Conservation (phyloP, 305 asterid genomes). For the Fraxinus platypoda region DNA sequence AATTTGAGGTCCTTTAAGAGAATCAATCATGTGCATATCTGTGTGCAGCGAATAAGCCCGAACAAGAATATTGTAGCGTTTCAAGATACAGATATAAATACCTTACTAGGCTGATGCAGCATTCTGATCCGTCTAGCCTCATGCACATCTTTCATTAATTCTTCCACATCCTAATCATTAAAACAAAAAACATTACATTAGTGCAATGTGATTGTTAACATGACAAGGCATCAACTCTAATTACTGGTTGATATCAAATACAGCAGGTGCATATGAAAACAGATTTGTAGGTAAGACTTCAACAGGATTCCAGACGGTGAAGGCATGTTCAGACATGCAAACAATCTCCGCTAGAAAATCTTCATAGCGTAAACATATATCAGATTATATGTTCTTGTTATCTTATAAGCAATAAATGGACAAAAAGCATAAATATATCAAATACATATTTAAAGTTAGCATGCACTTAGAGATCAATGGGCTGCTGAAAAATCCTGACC, state of each 20-base stretch:
- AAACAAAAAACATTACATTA: slow-evolving; percentile 2
- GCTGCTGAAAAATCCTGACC: background rate
- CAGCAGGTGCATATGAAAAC: background rate
- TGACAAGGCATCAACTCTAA: background rate
- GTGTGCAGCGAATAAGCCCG: background rate
- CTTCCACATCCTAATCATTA: slow-evolving; percentile 71
- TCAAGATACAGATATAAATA: slow-evolving; percentile 26
- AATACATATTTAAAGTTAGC: background rate
- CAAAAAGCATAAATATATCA: background rate
- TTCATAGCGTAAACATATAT: background rate
- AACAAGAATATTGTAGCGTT: slow-evolving; percentile 16
- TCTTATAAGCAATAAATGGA: background rate
- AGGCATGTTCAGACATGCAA: background rate
- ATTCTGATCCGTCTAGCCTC: slow-evolving; percentile 97
- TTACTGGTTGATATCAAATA: background rate
- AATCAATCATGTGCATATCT: background rate
- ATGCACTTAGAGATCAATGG: background rate
- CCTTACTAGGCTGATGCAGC: slow-evolving; percentile 99
- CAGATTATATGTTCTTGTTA: background rate
- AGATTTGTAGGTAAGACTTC: background rate
- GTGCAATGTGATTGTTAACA: background rate
- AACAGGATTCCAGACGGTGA: background rate
- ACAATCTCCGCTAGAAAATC: background rate
- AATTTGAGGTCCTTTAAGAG: background rate
- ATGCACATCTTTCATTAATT: slow-evolving; percentile 91